Conservation (phyloP, 805 yeast species). For the Candida mattraensis region DNA sequence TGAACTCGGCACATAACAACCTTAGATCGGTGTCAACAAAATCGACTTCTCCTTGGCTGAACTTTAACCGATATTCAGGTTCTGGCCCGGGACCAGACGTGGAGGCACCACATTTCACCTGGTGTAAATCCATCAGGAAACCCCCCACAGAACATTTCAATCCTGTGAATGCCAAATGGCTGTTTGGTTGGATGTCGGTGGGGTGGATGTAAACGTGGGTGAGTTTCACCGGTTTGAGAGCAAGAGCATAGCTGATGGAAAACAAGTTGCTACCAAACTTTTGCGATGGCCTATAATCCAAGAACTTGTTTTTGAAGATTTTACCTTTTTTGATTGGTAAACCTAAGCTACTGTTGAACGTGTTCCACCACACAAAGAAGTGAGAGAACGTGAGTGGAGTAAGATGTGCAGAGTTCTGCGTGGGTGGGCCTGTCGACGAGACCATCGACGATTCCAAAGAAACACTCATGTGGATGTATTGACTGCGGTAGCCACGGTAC, state of each 20-base stretch:
- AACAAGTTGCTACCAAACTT: constrained; percentile 42
- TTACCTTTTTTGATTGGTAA: constrained; percentile 77
- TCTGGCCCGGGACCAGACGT: constrained; percentile 39
- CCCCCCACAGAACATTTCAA: constrained; percentile 58
- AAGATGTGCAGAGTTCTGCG: constrained; percentile 74
- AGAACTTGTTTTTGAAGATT: constrained; percentile 55
- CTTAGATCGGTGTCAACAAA: constrained; percentile 69
- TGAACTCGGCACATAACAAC: constrained; percentile 61
- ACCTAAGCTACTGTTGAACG: constrained; percentile 76
- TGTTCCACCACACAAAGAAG: constrained; percentile 83
- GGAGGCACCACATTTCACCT: constrained; percentile 37
- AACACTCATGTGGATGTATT: constrained; percentile 73
- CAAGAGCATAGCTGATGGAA: constrained; percentile 78
- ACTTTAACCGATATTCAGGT: constrained; percentile 53
- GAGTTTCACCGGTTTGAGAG: constrained; percentile 68
- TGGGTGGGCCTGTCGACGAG: constrained; percentile 19
- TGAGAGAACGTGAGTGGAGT: constrained; percentile 66
- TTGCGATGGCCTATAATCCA: constrained; percentile 26
- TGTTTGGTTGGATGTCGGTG: constrained; percentile 37
- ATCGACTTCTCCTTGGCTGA: constrained; percentile 70
- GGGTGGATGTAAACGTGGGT: constrained; percentile 68
- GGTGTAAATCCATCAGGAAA: constrained; percentile 67
- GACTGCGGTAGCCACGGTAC: constrained; percentile 75
- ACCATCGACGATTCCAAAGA: constrained; percentile 43
- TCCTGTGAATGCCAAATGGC: constrained; percentile 61